Base-by-base conservation (phyloP, 768 basidiomycete genomes). In the Tephrocybe sp. region DNA sequence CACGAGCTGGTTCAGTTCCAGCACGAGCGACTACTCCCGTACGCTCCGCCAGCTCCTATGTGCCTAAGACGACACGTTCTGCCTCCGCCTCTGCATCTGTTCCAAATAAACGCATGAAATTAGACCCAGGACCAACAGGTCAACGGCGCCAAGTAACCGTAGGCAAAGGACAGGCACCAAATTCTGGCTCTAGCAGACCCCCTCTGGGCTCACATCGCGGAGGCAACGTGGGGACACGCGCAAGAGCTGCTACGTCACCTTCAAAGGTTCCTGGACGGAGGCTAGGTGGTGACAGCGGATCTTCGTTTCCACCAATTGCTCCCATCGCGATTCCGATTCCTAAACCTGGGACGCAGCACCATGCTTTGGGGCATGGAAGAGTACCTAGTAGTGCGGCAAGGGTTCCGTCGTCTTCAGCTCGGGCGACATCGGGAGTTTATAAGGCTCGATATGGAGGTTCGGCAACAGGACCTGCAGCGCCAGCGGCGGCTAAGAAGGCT, bases 91-190 rank as follows among this genome's bases (percentile, higher is more conserved):
- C 70, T 25, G 74, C 75, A 16, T 81, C 82, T 1, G 73, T 72
- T 18, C 79, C 85, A 18, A 82, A 74, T 54, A 89, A 89, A 61
- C 76, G 86, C 47, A 82, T 77, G 62, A 80, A 74, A 48, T 65
- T 84, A 22, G 81, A 82, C 22, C 54, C 64, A 23, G 57, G 51
- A 12, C 47, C 49, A 39, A 43, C 56, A 57, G 54, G 49, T 16
- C 54, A 57, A 18, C 29, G 40, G 18, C 58, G 60, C 25, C 57
- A 59, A 48, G 52, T 25, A 18, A 61, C 50, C 34, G 57, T 50
- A 34, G 54, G 55, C 9, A 59, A 49, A 34, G 57, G 54, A 31
- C 62, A 39, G 49, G 49, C 62, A 24, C 52, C 61, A 23, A 47
- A 52, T 45, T 61, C 58, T 47, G 37, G 47, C 15, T 31, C 40